A percentile compares a stretch with the other conserved stretches of the same genome.
phyloP scores from a whole-genome alignment of 352 stramenopile genomes.

The Phytophthora fragariae region DNA sequence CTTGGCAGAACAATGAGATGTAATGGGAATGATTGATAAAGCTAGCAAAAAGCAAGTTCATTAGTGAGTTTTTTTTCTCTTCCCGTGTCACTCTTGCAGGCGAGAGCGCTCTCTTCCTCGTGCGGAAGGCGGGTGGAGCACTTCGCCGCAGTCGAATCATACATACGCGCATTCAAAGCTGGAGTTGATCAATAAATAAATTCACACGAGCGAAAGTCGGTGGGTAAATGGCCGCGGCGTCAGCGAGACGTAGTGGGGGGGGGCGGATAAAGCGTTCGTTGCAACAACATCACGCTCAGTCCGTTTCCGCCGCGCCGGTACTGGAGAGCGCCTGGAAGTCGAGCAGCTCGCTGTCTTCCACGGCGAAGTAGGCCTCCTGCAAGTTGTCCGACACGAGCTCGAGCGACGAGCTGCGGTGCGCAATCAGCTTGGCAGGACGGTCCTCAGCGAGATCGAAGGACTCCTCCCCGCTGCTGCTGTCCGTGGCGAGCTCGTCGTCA shows the following conservation, averaged over 20 bases:
- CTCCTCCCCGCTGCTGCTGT: constrained; percentile 40
- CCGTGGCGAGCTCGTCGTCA: constrained; percentile 42
- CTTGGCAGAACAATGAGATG: neutral
- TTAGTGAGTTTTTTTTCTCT: constrained; percentile 38
- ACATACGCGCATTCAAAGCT: constrained; percentile 50
- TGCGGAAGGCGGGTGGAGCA: constrained; percentile 12
- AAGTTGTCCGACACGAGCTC: constrained; percentile 82
- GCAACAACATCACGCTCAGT: constrained; percentile 23
- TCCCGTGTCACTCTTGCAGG: constrained; percentile 26
- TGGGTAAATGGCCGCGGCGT: constrained; percentile 20
- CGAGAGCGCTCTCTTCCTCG: constrained; percentile 21
- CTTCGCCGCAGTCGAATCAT: constrained; percentile 41
- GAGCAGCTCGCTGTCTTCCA: constrained; percentile 73
- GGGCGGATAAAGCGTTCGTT: neutral
- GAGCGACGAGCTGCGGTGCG: constrained; percentile 48
- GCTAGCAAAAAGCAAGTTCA: constrained; percentile 42
- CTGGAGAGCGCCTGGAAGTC: constrained; percentile 55
- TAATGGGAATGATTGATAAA: neutral
- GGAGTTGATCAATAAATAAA: constrained; percentile 58
- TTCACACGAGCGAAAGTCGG: constrained; percentile 35
- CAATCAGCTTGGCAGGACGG: constrained; percentile 40
- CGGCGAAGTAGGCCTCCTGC: constrained; percentile 73
- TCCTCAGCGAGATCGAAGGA: constrained; percentile 44
- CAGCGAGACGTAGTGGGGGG: neutral
- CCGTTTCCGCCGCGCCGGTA: constrained; percentile 27